Evolutionary conservation across 495 filamentous ascomycete genomes (phyloP).

Genomic region (Delitschia confertaspora): DNA sequence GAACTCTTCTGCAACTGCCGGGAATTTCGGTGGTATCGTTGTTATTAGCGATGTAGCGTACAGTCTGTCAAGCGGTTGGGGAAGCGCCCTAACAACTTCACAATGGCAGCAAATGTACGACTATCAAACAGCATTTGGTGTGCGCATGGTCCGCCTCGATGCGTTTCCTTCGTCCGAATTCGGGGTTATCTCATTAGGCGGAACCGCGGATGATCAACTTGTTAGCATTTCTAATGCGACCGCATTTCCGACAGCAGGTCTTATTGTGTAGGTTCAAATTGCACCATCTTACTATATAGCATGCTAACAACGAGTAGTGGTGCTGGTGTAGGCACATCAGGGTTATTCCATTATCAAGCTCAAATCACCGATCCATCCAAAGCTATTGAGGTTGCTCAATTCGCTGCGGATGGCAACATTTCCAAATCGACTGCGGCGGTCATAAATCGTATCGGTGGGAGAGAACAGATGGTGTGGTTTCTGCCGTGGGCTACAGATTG

Average conservation of each 20-base stretch:
- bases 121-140: constrained; percentile 47
- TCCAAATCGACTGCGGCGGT: no score
- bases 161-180: constrained; percentile 43
- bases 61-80: constrained; percentile 38
- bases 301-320: not conserved
- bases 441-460: constrained; percentile 48
- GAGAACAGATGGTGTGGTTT: constrained; percentile 54
- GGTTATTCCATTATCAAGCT: constrained; percentile 48
- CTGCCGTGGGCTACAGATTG: constrained; percentile 45
- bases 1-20: constrained; percentile 36
- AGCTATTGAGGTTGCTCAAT: constrained; percentile 44
- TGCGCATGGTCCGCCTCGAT: constrained; percentile 52
- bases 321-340: no score
- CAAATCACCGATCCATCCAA: constrained; percentile 42
- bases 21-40: constrained; percentile 50
- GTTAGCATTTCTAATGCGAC: constrained; percentile 5
- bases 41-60: constrained; percentile 48
- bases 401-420: constrained; percentile 38
- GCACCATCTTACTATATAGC: no score
- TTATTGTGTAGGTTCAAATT: constrained; percentile 1
- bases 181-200: constrained; percentile 27
- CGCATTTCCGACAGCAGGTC: not conserved
- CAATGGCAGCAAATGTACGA: constrained; percentile 49
- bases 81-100: constrained; percentile 45
- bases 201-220: constrained; percentile 1